A percentile compares a stretch with the other conserved stretches of the same genome.
phyloP scores from a whole-genome alignment of 768 basidiomycete species.

The Clavaria fumosa region DNA sequence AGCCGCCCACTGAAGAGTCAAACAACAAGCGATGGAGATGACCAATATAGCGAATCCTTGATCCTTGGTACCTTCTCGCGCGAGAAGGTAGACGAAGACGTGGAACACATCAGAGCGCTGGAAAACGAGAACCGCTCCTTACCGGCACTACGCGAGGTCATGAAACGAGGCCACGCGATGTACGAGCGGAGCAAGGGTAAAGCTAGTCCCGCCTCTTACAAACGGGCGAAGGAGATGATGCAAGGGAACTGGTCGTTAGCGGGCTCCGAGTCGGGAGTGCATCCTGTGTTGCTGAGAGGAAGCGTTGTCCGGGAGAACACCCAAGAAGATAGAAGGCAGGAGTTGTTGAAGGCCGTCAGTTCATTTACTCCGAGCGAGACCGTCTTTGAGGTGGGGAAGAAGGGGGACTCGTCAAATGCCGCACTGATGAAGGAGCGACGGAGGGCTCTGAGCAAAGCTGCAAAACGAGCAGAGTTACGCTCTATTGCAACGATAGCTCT shows the following conservation, averaged over 20 bases:
- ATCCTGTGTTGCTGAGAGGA: slow-evolving; percentile 50
- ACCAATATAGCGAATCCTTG: slow-evolving; percentile 54
- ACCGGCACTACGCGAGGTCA: slow-evolving; percentile 56
- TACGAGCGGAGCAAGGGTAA: slow-evolving; percentile 90
- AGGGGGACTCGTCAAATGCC: slow-evolving; percentile 46
- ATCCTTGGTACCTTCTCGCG: slow-evolving; percentile 75
- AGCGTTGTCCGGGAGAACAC: slow-evolving; percentile 21
- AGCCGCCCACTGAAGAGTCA: slow-evolving; percentile 55
- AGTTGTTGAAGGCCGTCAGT: slow-evolving; percentile 58
- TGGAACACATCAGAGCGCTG: slow-evolving; percentile 59
- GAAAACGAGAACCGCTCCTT: slow-evolving; percentile 52
- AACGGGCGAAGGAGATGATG: slow-evolving; percentile 76
- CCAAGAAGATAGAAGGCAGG: slow-evolving; percentile 41
- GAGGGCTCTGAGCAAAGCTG: slow-evolving; percentile 57
- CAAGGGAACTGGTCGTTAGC: slow-evolving; percentile 62
- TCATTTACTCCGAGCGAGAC: slow-evolving; percentile 81
- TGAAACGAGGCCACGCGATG: slow-evolving; percentile 81
- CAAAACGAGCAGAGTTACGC: slow-evolving; percentile 25
- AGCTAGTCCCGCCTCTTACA: slow-evolving; percentile 73
- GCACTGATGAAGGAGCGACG: slow-evolving; percentile 81
- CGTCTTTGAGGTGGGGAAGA: slow-evolving; percentile 75
- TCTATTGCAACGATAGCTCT: slow-evolving; percentile 19
- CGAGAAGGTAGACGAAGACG: slow-evolving; percentile 65
- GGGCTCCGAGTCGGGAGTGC: slow-evolving; percentile 45
- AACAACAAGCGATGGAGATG: slow-evolving; percentile 35